Evolutionary conservation across 2,329 filamentous ascomycete genomes (phyloP).

Genomic region (Pestalotiopsis sp.): DNA sequence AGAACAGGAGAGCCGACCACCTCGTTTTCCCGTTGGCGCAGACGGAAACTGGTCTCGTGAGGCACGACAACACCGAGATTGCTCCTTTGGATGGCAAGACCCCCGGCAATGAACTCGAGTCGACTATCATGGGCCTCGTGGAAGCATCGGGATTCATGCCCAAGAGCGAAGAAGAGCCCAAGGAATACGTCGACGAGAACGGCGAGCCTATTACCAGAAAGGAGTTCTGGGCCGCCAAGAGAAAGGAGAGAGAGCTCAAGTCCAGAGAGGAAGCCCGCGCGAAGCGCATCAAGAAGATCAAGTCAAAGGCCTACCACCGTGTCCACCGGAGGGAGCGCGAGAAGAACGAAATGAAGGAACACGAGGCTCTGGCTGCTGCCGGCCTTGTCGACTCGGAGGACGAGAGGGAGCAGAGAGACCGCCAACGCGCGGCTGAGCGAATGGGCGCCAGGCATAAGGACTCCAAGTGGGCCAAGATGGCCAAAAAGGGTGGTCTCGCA

Average conservation of each 20-base stretch:
- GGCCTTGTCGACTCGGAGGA: conserved; percentile 67
- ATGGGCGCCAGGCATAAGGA: conserved; percentile 85
- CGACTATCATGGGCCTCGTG: conserved; percentile 84
- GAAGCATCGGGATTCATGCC: conserved; percentile 79
- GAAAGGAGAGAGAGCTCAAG: conserved; percentile 79
- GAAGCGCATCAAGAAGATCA: conserved; percentile 98
- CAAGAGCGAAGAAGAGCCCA: conserved; percentile 55
- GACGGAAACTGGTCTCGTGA: conserved; percentile 61
- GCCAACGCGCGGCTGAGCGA: conserved; percentile 78
- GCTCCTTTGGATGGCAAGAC: conserved; percentile 66
- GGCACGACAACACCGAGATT: conserved; percentile 64
- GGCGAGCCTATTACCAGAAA: conserved; percentile 73
- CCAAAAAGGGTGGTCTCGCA: conserved; percentile 76
- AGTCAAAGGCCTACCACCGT: conserved; percentile 92
- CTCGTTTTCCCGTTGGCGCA: conserved; percentile 84
- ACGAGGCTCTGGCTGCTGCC: conserved; percentile 56
- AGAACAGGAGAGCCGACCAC: conserved; percentile 89
- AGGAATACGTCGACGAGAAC: conserved; percentile 64
- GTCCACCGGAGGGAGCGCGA: conserved; percentile 79
- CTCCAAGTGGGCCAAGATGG: conserved; percentile 88
- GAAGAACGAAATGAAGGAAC: conserved; percentile 54
- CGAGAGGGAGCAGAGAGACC: conserved; percentile 67
- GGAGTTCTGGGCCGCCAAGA: conserved; percentile 73
- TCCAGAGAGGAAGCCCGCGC: conserved; percentile 87
- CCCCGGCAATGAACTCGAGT: conserved; percentile 79